Percentiles rank a stretch among this genome's conserved stretches.
Conservation (phyloP, 495 filamentous ascomycete species). For the Daldinia vernicosa region DNA sequence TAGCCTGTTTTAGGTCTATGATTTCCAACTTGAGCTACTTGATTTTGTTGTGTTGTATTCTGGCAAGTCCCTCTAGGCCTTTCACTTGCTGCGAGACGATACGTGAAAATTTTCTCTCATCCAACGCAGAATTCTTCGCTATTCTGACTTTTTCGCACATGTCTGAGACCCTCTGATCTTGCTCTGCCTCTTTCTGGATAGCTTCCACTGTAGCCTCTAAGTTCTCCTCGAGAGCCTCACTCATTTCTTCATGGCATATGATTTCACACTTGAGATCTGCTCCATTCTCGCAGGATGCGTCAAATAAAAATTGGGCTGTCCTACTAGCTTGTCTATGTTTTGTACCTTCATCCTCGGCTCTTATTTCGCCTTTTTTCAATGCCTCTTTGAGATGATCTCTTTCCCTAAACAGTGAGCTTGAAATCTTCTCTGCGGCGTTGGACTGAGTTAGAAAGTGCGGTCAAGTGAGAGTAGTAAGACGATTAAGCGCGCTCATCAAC, state of each 20-base stretch:
- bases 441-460: background rate
- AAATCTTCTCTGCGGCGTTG: constrained; percentile 5
- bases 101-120: constrained; percentile 11
- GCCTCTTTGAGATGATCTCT: background rate
- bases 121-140: background rate
- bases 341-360: background rate
- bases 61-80: background rate
- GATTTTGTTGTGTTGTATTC: constrained; percentile 26
- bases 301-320: background rate
- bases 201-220: background rate
- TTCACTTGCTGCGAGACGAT: constrained; percentile 15
- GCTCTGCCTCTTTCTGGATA: constrained; percentile 4
- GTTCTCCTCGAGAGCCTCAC: background rate
- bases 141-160: constrained; percentile 12
- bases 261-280: background rate
- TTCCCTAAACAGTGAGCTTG: background rate
- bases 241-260: background rate
- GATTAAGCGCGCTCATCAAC: background rate
- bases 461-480: background rate
- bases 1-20: background rate
- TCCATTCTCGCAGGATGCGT: background rate
- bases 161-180: background rate
- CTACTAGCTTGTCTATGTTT: background rate
- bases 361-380: constrained; percentile 1
- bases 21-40: constrained; percentile 7